These are phyloP conservation scores for Persicaria tinctoria DNA, from an alignment of 148 eudicot species.

Conservation along the genomic window DNA sequence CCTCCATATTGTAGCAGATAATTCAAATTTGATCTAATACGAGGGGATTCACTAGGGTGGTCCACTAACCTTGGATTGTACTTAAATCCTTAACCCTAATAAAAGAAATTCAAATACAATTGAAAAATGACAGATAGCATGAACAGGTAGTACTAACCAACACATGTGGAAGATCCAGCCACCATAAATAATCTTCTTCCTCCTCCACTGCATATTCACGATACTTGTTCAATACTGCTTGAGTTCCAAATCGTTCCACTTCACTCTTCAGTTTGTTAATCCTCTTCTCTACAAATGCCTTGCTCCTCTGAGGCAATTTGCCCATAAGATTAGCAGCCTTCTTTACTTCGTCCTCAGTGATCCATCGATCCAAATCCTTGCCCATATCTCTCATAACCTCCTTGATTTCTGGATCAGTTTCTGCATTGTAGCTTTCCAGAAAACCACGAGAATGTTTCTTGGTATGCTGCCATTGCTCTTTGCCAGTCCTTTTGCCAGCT, in stretches of 20 bases:
- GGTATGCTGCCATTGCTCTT: conserved; percentile 89
- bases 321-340: conserved; percentile 65
- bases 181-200: conserved; percentile 90
- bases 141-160: conserved; percentile 38
- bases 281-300: conserved; percentile 51
- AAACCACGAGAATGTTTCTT: conserved; percentile 91
- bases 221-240: conserved; percentile 84
- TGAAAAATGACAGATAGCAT: not conserved
- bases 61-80: not conserved
- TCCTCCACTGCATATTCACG: conserved; percentile 67
- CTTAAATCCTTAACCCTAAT: not conserved
- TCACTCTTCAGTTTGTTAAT: conserved; percentile 75
- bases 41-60: not conserved
- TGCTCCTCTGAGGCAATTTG: conserved; percentile 47
- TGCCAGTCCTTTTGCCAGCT: conserved; percentile 72
- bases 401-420: conserved; percentile 71
- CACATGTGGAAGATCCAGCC: conserved; percentile 86
- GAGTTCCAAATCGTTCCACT: conserved; percentile 84
- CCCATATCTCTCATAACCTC: conserved; percentile 79
- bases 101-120: not conserved
- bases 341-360: conserved; percentile 74
- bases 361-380: conserved; percentile 91
- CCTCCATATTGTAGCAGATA: not conserved
- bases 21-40: not conserved
- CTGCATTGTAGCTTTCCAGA: conserved; percentile 70